Conservation (phyloP, 108 stramenopile species). For the Skeletonema menzelii region DNA sequence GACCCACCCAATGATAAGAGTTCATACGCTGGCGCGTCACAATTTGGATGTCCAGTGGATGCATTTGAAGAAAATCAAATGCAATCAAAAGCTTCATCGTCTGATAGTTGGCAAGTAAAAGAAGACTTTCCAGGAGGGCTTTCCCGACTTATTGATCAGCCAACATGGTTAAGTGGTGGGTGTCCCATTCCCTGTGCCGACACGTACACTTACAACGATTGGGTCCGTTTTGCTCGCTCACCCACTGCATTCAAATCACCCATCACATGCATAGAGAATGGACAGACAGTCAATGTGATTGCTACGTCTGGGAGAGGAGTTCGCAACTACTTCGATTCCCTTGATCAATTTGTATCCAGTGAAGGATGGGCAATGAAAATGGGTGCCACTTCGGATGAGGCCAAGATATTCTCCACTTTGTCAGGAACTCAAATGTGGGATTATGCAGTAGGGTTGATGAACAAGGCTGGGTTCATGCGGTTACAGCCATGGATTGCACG, state of each 20-base stretch:
- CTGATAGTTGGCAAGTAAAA: neutral
- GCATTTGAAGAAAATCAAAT: constrained; percentile 7
- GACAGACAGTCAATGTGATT: constrained; percentile 12
- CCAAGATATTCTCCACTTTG: constrained; percentile 6
- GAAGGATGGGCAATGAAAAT: constrained; percentile 22
- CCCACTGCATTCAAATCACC: neutral
- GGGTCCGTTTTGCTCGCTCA: neutral
- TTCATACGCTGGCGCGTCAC: constrained; percentile 18
- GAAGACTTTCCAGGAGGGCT: constrained; percentile 31
- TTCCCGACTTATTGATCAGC: constrained; percentile 21
- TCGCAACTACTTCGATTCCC: constrained; percentile 5
- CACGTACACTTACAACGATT: constrained; percentile 19
- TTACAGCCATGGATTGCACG: constrained; percentile 33
- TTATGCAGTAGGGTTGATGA: constrained; percentile 19
- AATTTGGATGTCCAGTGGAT: constrained; percentile 39
- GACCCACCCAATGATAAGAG: constrained; percentile 21
- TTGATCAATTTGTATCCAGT: neutral
- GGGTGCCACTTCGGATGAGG: constrained; percentile 10
- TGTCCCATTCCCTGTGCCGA: constrained; percentile 31
- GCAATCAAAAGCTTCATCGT: constrained; percentile 3
- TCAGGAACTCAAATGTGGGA: constrained; percentile 5
- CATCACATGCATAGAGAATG: constrained; percentile 13
- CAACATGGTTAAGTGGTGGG: constrained; percentile 24
- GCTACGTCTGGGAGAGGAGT: constrained; percentile 1
- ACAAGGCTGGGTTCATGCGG: constrained; percentile 19